Conservation (phyloP, 2,329 filamentous ascomycete species). For the Fusarium sp. region DNA sequence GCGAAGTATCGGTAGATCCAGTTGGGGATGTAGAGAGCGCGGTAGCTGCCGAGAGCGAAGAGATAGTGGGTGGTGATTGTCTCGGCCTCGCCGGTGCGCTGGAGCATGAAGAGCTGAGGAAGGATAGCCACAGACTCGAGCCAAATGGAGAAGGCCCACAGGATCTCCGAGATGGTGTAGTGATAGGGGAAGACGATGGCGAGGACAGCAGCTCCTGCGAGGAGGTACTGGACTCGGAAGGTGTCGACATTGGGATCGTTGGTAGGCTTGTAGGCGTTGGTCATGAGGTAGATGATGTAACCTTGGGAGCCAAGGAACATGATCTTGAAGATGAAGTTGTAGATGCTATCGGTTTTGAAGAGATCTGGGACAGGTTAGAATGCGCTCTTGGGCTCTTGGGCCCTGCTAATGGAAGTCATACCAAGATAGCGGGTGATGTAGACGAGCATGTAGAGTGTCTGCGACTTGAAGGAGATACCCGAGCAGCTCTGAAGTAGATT, state of each 20-base stretch:
- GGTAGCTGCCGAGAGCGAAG: slow-evolving; percentile 89
- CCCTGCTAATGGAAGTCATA: slow-evolving; percentile 46
- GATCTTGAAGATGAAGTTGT: slow-evolving; percentile 96
- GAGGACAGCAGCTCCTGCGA: slow-evolving; percentile 80
- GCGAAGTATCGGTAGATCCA: slow-evolving; percentile 92
- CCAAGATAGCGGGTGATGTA: slow-evolving; percentile 93
- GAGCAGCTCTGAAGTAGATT: slow-evolving; percentile 79
- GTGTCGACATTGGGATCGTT: slow-evolving; percentile 97
- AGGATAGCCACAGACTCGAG: slow-evolving; percentile 95
- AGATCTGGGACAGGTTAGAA: slow-evolving; percentile 66
- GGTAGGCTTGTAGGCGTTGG: slow-evolving; percentile 95
- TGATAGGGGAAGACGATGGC: slow-evolving; percentile 85
- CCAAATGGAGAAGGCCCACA: slow-evolving; percentile 99
- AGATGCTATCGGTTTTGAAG: slow-evolving; percentile 82
- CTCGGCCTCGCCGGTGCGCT: slow-evolving; percentile 96
- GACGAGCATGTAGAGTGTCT: slow-evolving; percentile 92
- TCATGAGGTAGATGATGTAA: slow-evolving; percentile 98
- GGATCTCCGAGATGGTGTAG: slow-evolving; percentile 83
- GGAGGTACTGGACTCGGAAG: slow-evolving; percentile 94
- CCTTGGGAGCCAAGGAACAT: slow-evolving; percentile 89
- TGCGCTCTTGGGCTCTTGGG: neutral
- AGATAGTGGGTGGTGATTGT: slow-evolving; percentile 99
- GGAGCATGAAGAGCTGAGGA: slow-evolving; percentile 97
- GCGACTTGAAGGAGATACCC: slow-evolving; percentile 98
- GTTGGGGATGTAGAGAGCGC: slow-evolving; percentile 96